Conservation (phyloP, 2,329 filamentous ascomycete genomes). For the Paecilomyces variotii region DNA sequence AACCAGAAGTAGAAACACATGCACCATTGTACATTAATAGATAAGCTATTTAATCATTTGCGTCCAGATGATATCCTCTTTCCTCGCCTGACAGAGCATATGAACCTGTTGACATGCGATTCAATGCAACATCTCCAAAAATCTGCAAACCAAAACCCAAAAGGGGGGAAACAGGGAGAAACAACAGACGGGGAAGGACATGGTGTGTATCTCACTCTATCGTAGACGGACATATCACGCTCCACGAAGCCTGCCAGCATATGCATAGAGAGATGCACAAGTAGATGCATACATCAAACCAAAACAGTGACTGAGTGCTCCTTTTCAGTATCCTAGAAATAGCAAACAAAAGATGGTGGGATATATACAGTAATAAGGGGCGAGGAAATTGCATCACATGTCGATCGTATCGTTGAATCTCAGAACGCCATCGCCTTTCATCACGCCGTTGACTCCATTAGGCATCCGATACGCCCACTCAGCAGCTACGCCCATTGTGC, state of each 20-base stretch:
- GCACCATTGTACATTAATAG: not conserved
- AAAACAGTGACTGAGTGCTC: not conserved
- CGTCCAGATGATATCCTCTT: not conserved
- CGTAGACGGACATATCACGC: not conserved
- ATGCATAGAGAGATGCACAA: not conserved
- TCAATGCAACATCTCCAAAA: not conserved
- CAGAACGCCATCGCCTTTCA: conserved; percentile 79
- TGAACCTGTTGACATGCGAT: not conserved
- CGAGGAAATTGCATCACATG: conserved; percentile 36
- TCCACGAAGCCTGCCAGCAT: not conserved
- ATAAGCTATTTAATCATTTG: not conserved
- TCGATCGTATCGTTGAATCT: conserved; percentile 91
- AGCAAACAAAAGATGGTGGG: not conserved
- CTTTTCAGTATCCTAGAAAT: not conserved
- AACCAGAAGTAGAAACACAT: not conserved
- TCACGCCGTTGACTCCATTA: conserved; percentile 76
- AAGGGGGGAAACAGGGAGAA: not conserved
- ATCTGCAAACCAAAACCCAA: not conserved
- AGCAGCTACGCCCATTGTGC: conserved; percentile 21
- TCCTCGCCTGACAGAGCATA: not conserved
- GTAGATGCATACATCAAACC: not conserved
- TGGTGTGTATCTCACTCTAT: not conserved
- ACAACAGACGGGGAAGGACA: not conserved
- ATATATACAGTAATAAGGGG: conserved; percentile 1
- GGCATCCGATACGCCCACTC: conserved; percentile 50